Percentiles rank a stretch among this genome's conserved stretches.
phyloP scores from a whole-genome alignment of 306 rosid species.

The Ziziphus jujuba region DNA sequence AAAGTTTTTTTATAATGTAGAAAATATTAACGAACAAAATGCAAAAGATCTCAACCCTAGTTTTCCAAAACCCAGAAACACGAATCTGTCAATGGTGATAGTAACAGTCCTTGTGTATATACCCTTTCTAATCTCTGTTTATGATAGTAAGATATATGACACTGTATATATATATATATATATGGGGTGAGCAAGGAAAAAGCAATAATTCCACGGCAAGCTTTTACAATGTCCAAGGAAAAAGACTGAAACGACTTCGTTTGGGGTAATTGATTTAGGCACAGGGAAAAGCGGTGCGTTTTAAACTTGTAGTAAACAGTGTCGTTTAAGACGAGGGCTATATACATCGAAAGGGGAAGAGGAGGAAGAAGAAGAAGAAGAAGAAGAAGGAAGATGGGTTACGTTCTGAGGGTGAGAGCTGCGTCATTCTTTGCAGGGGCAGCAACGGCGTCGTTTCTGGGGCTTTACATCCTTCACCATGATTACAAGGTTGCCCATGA shows the following conservation, averaged over 20 bases:
- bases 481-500: conserved; percentile 85
- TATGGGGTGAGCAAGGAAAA: not conserved
- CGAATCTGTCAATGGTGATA: not conserved
- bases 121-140: not conserved
- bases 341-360: not conserved
- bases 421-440: conserved; percentile 88
- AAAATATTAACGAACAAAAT: too few species aligned
- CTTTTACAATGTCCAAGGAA: not conserved
- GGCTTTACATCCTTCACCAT: conserved; percentile 69
- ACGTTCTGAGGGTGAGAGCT: conserved; percentile 75
- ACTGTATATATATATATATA: not conserved
- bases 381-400: conserved; percentile 58
- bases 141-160: not conserved
- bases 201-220: not conserved
- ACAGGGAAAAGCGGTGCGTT: not conserved
- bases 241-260: conserved; percentile 13
- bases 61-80: conserved; percentile 8
- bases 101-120: not conserved
- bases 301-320: not conserved
- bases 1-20: not conserved
- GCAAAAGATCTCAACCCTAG: conserved; percentile 2
- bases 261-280: too few species aligned
- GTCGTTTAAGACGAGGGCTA: not conserved
- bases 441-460: conserved; percentile 72
- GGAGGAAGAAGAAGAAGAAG: not conserved